Evolutionary conservation across 306 rosid genomes (phyloP).

Genomic region (Canavalia ensiformis): DNA sequence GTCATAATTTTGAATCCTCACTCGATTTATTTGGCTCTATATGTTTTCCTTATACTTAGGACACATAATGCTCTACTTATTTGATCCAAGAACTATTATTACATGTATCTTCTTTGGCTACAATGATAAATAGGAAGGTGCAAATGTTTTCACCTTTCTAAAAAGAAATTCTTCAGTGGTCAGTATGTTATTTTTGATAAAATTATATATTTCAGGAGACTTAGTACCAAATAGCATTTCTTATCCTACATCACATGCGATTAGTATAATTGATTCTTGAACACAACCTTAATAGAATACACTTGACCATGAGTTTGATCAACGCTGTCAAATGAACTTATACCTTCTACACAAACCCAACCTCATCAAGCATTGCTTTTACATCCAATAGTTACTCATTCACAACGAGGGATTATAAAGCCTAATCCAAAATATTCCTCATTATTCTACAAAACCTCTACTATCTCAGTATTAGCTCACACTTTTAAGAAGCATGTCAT

Average conservation of each 20-base stretch:
- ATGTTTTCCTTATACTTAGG: conserved; percentile 26
- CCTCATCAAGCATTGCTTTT: not conserved
- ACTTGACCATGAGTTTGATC: not conserved
- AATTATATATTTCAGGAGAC: not conserved
- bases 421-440: conserved; percentile 5
- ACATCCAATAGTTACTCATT: not conserved
- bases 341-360: not conserved
- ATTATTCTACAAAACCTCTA: not conserved
- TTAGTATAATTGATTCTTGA: conserved; percentile 29
- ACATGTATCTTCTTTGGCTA: not conserved
- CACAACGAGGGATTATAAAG: not conserved
- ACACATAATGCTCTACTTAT: not conserved
- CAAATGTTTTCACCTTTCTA: conserved; percentile 15
- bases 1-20: not conserved
- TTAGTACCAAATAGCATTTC: not conserved
- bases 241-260: not conserved
- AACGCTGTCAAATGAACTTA: not conserved
- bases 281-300: not conserved
- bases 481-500: too few species aligned
- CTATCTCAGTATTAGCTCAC: not conserved
- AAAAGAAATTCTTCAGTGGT: not conserved
- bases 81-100: conserved; percentile 26
- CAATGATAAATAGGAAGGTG: conserved; percentile 7
- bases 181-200: not conserved
- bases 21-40: conserved; percentile 1